phyloP scores from a whole-genome alignment of 305 asterid genomes.

The Fraxinus ornus region DNA sequence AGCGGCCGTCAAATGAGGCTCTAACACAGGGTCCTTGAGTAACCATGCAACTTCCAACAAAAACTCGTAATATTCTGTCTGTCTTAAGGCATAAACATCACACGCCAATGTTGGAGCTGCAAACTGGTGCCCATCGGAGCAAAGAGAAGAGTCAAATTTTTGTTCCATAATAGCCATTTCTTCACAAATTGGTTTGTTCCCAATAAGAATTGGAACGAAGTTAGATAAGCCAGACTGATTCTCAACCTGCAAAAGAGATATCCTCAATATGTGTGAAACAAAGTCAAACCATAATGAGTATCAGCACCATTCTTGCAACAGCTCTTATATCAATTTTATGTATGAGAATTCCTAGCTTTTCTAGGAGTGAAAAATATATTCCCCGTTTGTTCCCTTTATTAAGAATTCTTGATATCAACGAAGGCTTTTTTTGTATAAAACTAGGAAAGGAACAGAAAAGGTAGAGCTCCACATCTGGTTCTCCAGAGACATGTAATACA shows the following conservation, averaged over 20 bases:
- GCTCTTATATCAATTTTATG: not conserved
- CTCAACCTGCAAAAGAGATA: constrained; percentile 64
- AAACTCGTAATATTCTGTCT: constrained; percentile 49
- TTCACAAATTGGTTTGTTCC: constrained; percentile 68
- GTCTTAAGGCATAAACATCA: constrained; percentile 41
- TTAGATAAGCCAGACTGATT: constrained; percentile 90
- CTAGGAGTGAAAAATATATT: not conserved
- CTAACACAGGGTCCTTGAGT: constrained; percentile 50
- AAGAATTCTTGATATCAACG: not conserved
- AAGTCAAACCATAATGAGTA: constrained; percentile 6
- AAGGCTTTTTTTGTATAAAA: not conserved
- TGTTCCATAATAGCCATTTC: constrained; percentile 69
- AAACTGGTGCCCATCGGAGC: constrained; percentile 31
- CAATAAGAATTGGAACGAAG: constrained; percentile 81
- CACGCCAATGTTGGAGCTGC: constrained; percentile 39
- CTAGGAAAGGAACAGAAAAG: not conserved
- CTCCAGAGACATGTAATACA: not conserved
- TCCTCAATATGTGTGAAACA: constrained; percentile 9
- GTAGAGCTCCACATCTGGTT: not conserved
- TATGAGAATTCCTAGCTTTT: not conserved
- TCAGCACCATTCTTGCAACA: constrained; percentile 9
- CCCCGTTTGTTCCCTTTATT: not conserved
- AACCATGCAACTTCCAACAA: constrained; percentile 79
- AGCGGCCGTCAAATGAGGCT: constrained; percentile 35
- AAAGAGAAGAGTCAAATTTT: constrained; percentile 29